Percentiles rank a stretch among this genome's conserved stretches.
Conservation (phyloP, 1,139 yeast species). For the Wickerhamiella pararugosa region DNA sequence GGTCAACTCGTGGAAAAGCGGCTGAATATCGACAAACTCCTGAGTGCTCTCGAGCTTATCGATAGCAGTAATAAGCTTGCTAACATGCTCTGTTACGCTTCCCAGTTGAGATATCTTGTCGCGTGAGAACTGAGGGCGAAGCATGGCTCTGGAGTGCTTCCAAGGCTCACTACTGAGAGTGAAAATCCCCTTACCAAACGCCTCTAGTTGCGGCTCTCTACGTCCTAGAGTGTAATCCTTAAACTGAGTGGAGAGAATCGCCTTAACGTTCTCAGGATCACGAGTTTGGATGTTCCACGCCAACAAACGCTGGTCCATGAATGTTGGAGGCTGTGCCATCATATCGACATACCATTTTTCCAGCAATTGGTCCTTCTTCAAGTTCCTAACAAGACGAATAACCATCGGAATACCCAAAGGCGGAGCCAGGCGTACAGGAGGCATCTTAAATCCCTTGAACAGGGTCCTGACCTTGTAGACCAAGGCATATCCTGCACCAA, state of each 20-base stretch:
- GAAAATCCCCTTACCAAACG: conserved; percentile 42
- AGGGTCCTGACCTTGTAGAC: too few species aligned
- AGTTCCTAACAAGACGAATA: too few species aligned
- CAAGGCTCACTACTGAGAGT: conserved; percentile 39
- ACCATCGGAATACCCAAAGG: too few species aligned
- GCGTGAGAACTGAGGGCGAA: conserved; percentile 42
- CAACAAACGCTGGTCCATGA: conserved; percentile 1
- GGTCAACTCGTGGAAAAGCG: conserved; percentile 34
- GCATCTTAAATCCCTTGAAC: too few species aligned
- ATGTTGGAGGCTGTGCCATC: too few species aligned
- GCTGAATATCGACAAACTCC: conserved; percentile 32
- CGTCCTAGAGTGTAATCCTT: conserved; percentile 36
- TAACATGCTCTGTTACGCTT: conserved; percentile 34
- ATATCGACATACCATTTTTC: too few species aligned
- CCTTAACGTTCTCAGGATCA: conserved; percentile 32
- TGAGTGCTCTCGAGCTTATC: conserved; percentile 6
- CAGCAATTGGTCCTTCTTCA: too few species aligned
- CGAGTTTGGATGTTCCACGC: conserved; percentile 23
- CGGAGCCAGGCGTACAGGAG: too few species aligned
- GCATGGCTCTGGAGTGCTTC: conserved; percentile 41
- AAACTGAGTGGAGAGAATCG: conserved; percentile 26
- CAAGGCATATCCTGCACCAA: too few species aligned
- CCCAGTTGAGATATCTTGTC: conserved; percentile 38
- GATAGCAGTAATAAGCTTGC: conserved; percentile 25
- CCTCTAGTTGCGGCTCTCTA: conserved; percentile 33